Conservation (phyloP, 1,284 basidiomycete genomes). For the Microbotryum silenes-acaulis region DNA sequence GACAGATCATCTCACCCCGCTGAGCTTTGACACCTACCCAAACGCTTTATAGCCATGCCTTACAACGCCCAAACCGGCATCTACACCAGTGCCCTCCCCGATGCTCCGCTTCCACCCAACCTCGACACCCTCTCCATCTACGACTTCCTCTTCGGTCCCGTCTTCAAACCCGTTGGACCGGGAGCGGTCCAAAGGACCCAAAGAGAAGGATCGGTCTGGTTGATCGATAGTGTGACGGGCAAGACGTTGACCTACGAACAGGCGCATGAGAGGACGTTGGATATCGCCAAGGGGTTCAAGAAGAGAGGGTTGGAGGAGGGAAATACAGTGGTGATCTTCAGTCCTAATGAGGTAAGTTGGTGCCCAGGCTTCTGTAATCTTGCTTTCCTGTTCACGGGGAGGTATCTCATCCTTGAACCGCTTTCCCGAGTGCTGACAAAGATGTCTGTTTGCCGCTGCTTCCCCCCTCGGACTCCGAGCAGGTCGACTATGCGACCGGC, state of each 20-base stretch:
- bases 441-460: no score
- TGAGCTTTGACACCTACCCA: no score
- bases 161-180: not conserved
- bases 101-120: slow-evolving; percentile 2
- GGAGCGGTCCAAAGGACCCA: not conserved
- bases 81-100: slow-evolving; percentile 1
- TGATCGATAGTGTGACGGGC: slow-evolving; percentile 14
- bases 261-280: slow-evolving; percentile 4
- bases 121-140: slow-evolving; percentile 12
- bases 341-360: slow-evolving; percentile 17
- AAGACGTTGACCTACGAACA: slow-evolving; percentile 7
- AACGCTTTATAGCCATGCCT: slow-evolving; percentile 6
- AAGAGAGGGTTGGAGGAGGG: slow-evolving; percentile 5
- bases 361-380: not conserved
- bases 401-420: no score
- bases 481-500: slow-evolving; percentile 55
- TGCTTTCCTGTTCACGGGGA: no score
- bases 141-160: slow-evolving; percentile 19
- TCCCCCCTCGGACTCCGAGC: not conserved
- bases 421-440: not conserved
- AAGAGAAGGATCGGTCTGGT: slow-evolving; percentile 8
- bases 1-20: no score
- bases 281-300: slow-evolving; percentile 18
- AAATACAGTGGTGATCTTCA: slow-evolving; percentile 11
- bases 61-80: slow-evolving; percentile 21